Evolutionary conservation across 768 basidiomycete species (phyloP), one percentile per base, ranked within the genome.

Genomic region (Suillus hirtellus): DNA sequence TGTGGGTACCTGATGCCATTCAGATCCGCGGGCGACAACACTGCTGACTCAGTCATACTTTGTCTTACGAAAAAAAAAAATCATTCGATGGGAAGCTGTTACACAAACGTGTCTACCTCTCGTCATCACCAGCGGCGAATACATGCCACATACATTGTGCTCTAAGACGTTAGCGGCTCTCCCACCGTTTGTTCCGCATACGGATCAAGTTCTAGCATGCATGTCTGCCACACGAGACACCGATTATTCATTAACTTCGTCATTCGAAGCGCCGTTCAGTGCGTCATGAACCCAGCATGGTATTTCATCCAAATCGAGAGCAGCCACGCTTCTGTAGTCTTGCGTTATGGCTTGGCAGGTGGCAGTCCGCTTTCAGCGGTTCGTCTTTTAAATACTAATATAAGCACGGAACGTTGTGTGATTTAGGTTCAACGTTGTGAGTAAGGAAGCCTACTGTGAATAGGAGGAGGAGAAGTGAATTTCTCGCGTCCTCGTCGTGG

Each of bases 401-500:
- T 31, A 31, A 31, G 7, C 37, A 14, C 37, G 35, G 17, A 58
- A 58, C 55, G 55, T 56, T 56, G 15, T 11, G 44, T 10, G 19
- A 44, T 3, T 44, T n/a, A 10, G 19, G 17, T 6, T 21, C 7
- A 40, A 56, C 55, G 55, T 40, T 38, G 37, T 12, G 37, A 15
- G 14, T 37, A 55, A 21, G 10, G 37, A 56, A 38, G 21, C 31
- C 17, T 15, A 15, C 5, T 24, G 24, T 49, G 7, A 54, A 21
- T n/a, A 21, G 15, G 24, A 15, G 21, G 55, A 21, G 15, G 24
- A 15, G 21, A 37, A 14, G 10, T 17, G 8, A 24, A 4, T 38
- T 40, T 56, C 55, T 56, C 55, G 24, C 55, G 55, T 7, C 38
- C 24, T 40, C 55, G 19, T 42, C 38, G 38, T 27, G 55, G 55